Percentiles rank a stretch among this genome's conserved stretches.
These are phyloP conservation scores for Myriosclerotinia curreyana DNA, from an alignment of 2,329 filamentous ascomycete species.

Conservation along the genomic window DNA sequence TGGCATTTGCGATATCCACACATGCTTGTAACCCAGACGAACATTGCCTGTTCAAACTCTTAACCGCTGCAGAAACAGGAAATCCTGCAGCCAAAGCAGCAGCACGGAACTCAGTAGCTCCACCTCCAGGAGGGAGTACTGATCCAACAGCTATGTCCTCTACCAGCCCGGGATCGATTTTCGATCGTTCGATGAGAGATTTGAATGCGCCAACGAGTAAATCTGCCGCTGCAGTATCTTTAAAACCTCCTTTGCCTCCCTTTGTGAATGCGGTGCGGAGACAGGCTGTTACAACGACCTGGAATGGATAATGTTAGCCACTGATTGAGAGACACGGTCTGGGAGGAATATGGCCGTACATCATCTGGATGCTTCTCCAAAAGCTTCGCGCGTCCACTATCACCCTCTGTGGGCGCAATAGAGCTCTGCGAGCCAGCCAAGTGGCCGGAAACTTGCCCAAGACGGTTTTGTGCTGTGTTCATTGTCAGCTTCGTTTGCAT, in stretches of 20 bases:
- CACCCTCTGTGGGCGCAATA: slow-evolving; percentile 30
- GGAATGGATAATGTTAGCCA: slow-evolving; percentile 33
- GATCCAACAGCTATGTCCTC: slow-evolving; percentile 91
- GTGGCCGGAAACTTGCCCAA: slow-evolving; percentile 59
- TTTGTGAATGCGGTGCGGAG: slow-evolving; percentile 91
- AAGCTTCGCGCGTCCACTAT: slow-evolving; percentile 41
- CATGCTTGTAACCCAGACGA: slow-evolving; percentile 89
- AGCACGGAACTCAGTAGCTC: slow-evolving; percentile 94
- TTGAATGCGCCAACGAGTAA: slow-evolving; percentile 81
- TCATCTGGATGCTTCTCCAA: slow-evolving; percentile 66
- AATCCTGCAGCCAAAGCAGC: slow-evolving; percentile 89
- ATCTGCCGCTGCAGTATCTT: slow-evolving; percentile 86
- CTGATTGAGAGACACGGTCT: not conserved
- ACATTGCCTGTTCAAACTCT: slow-evolving; percentile 90
- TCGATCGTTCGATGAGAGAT: slow-evolving; percentile 77
- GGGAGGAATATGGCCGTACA: slow-evolving; percentile 44
- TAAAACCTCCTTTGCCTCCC: slow-evolving; percentile 90
- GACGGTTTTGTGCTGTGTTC: slow-evolving; percentile 37
- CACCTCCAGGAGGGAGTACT: slow-evolving; percentile 88
- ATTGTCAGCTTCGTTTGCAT: slow-evolving; percentile 29
- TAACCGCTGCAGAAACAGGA: slow-evolving; percentile 79
- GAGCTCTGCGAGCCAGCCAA: slow-evolving; percentile 46
- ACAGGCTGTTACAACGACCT: slow-evolving; percentile 87
- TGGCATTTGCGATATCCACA: slow-evolving; percentile 91
- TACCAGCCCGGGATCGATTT: slow-evolving; percentile 82